A percentile compares a stretch with the other conserved stretches of the same genome.
Evolutionary conservation across 768 basidiomycete genomes (phyloP).

Genomic region (Naganishia randhawae): DNA sequence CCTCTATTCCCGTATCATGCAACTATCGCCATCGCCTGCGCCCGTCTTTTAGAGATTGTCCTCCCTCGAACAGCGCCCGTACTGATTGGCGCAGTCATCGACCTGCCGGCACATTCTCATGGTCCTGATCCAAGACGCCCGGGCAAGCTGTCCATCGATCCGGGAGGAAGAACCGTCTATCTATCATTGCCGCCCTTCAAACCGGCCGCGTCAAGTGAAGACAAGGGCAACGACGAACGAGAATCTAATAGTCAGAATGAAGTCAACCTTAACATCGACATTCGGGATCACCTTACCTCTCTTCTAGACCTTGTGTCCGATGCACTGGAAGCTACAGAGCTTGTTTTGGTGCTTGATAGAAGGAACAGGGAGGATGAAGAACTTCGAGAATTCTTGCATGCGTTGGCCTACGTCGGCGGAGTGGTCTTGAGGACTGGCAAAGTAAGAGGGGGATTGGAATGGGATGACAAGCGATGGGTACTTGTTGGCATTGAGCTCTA

Average conservation of each 20-base stretch:
- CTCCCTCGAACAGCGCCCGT: constrained; percentile 39
- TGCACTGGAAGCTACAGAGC: constrained; percentile 37
- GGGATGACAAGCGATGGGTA: constrained; percentile 47
- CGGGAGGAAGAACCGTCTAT: constrained; percentile 24
- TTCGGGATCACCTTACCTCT: constrained; percentile 46
- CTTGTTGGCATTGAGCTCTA: constrained; percentile 46
- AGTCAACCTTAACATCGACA: constrained; percentile 34
- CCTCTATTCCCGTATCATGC: constrained; percentile 44
- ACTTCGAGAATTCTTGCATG: constrained; percentile 43
- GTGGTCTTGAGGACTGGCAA: constrained; percentile 39
- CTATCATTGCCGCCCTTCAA: constrained; percentile 20
- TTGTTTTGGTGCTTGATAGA: constrained; percentile 44
- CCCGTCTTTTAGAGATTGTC: constrained; percentile 42
- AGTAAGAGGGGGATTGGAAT: constrained; percentile 42
- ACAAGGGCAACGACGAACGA: background rate
- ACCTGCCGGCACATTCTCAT: constrained; percentile 31
- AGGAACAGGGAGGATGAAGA: constrained; percentile 40
- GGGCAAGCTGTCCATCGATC: background rate
- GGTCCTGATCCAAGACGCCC: constrained; percentile 15
- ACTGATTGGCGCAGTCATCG: constrained; percentile 41
- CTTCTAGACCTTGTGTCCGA: constrained; percentile 47
- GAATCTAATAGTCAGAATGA: background rate
- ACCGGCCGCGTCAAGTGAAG: background rate
- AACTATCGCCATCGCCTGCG: constrained; percentile 30
- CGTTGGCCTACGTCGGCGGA: constrained; percentile 47